Conservation (phyloP, 345 rosid species). For the Eucalyptus erythrocorys region DNA sequence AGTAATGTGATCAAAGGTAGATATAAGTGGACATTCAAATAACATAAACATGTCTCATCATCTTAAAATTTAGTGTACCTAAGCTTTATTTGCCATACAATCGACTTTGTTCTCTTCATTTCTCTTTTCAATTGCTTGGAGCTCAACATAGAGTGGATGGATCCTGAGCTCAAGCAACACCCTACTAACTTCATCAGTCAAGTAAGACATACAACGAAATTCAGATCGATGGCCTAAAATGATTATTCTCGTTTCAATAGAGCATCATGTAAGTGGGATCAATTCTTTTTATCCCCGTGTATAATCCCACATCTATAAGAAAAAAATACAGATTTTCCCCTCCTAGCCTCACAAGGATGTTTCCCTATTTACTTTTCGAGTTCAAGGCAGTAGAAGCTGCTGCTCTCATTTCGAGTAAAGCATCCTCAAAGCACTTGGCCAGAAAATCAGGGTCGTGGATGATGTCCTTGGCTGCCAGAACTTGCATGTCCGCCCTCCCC, state of each 20-base stretch:
- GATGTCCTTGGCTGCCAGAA: conserved; percentile 52
- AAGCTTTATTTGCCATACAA: no score
- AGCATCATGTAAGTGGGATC: no score
- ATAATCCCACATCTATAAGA: no score
- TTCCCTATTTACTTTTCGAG: neutral
- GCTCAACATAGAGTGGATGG: neutral
- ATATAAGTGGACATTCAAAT: neutral
- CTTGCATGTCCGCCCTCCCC: conserved; percentile 45
- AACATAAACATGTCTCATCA: neutral
- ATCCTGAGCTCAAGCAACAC: neutral
- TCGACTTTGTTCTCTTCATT: no score
- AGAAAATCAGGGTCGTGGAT: conserved; percentile 55
- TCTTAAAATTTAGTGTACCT: neutral
- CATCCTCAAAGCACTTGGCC: conserved; percentile 47
- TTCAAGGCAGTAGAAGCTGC: conserved; percentile 6
- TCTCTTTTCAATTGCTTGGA: no score
- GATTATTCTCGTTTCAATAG: no score
- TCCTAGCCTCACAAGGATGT: no score
- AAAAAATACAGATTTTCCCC: no score
- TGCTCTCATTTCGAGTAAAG: conserved; percentile 42
- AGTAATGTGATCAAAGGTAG: neutral
- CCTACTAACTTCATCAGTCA: no score
- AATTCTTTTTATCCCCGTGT: no score
- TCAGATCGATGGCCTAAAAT: no score
- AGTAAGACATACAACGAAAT: no score